phyloP scores from a whole-genome alignment of 352 stramenopile species.

The Phytopythium boreale region DNA sequence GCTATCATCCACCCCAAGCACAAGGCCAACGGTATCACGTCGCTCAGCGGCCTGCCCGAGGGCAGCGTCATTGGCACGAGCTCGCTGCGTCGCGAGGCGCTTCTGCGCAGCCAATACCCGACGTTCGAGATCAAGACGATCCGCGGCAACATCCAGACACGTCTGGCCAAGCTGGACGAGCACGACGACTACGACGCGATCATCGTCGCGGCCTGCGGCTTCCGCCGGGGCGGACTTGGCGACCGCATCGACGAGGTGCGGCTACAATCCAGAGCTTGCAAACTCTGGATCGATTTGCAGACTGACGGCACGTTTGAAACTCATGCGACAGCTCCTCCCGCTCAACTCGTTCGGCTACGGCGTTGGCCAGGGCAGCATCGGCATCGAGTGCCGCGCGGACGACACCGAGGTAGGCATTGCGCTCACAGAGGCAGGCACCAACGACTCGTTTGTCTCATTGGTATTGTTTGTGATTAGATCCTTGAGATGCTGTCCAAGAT shows the following conservation, averaged over 20 bases:
- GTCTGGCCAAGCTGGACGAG: constrained; percentile 81
- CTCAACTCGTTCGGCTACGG: constrained; percentile 76
- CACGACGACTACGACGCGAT: constrained; percentile 85
- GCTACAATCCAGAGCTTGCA: neutral
- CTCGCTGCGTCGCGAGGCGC: constrained; percentile 75
- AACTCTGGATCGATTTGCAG: neutral
- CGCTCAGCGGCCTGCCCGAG: constrained; percentile 54
- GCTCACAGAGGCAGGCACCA: neutral
- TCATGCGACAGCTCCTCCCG: constrained; percentile 37
- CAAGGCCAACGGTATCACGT: constrained; percentile 57
- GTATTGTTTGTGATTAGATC: constrained; percentile 22
- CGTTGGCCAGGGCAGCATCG: constrained; percentile 85
- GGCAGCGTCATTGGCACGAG: constrained; percentile 81
- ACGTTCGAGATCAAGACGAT: constrained; percentile 82
- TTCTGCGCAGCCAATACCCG: constrained; percentile 66
- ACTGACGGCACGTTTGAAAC: neutral
- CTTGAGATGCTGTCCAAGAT: constrained; percentile 79
- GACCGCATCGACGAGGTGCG: constrained; percentile 67
- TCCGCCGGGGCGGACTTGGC: constrained; percentile 67
- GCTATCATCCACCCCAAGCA: constrained; percentile 84
- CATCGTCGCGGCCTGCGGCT: constrained; percentile 81
- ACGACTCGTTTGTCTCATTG: constrained; percentile 2
- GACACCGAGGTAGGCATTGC: constrained; percentile 45
- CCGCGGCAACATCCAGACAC: constrained; percentile 87
- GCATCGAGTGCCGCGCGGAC: constrained; percentile 74